A percentile compares a stretch with the other conserved stretches of the same genome.
phyloP scores from a whole-genome alignment of 2,329 filamentous ascomycete genomes.

The Hypoxylon sp. region DNA sequence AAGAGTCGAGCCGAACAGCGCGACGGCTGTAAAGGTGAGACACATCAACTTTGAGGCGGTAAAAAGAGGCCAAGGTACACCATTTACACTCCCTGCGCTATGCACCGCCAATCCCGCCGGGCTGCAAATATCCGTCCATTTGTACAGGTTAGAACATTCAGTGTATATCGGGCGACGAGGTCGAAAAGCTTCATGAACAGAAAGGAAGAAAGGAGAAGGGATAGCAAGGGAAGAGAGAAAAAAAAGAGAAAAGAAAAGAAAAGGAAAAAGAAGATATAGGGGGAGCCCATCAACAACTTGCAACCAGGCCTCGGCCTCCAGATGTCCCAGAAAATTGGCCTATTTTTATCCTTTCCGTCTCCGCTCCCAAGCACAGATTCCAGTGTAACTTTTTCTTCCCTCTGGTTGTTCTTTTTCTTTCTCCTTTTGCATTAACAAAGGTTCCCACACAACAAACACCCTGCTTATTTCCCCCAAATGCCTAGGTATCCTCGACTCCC shows the following conservation, averaged over 20 bases:
- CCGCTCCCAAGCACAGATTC: conserved; percentile 47
- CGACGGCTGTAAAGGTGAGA: conserved; percentile 39
- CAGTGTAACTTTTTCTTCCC: conserved; percentile 41
- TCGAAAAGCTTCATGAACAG: conserved; percentile 39
- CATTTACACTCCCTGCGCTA: conserved; percentile 49
- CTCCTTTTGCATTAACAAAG: conserved; percentile 27
- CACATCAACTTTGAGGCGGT: conserved; percentile 40
- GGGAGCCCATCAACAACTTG: conserved; percentile 29
- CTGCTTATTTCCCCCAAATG: conserved; percentile 37
- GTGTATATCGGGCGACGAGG: conserved; percentile 43
- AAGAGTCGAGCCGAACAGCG: conserved; percentile 6
- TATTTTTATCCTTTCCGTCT: conserved; percentile 54
- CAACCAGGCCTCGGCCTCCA: conserved; percentile 39
- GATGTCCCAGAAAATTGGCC: conserved; percentile 39
- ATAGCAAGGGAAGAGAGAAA: too few relatives aligned
- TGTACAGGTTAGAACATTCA: conserved; percentile 44
- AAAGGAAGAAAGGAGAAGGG: conserved; percentile 27
- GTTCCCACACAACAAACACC: conserved; percentile 42
- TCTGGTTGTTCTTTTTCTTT: too few relatives aligned
- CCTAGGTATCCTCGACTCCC: conserved; percentile 44
- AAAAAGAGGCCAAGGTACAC: conserved; percentile 47
- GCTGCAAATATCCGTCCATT: conserved; percentile 46
- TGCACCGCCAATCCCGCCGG: conserved; percentile 45
- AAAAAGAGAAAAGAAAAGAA: not conserved
- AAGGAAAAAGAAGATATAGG: not conserved